A percentile compares a stretch with the other conserved stretches of the same genome.
Evolutionary conservation across 805 yeast genomes (phyloP).

Genomic region (Metschnikowia corniflorae): DNA sequence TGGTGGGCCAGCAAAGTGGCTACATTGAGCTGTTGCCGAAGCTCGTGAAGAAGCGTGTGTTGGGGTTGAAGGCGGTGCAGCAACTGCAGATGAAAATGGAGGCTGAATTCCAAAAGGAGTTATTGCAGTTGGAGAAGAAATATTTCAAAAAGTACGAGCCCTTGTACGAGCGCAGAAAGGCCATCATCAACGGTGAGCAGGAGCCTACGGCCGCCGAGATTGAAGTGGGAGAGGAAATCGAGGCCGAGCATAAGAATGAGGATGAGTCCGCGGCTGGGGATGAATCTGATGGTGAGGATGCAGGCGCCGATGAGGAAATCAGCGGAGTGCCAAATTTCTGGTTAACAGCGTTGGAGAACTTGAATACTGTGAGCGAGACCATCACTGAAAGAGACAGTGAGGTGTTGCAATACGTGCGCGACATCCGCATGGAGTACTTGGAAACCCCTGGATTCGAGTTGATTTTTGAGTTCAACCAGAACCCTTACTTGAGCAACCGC

Average conservation of each 20-base stretch:
- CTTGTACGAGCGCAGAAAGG: slow-evolving; percentile 66
- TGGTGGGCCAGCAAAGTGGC: slow-evolving; percentile 85
- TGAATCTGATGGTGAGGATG: slow-evolving; percentile 42
- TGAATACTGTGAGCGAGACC: slow-evolving; percentile 74
- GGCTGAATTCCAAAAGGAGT: slow-evolving; percentile 85
- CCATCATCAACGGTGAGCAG: slow-evolving; percentile 63
- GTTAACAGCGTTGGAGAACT: slow-evolving; percentile 91
- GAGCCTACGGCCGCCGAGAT: slow-evolving; percentile 82
- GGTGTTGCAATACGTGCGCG: slow-evolving; percentile 63
- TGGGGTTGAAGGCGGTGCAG: slow-evolving; percentile 80
- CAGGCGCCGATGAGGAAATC: slow-evolving; percentile 38
- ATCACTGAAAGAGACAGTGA: slow-evolving; percentile 89
- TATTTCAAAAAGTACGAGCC: slow-evolving; percentile 72
- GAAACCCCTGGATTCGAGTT: slow-evolving; percentile 85
- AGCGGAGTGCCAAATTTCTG: slow-evolving; percentile 92
- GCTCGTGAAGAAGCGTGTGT: slow-evolving; percentile 68
- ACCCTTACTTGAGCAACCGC: slow-evolving; percentile 73
- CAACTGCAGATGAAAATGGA: slow-evolving; percentile 76
- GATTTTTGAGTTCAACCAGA: slow-evolving; percentile 72
- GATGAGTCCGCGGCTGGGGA: slow-evolving; percentile 39
- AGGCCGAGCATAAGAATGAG: slow-evolving; percentile 50
- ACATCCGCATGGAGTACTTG: slow-evolving; percentile 76
- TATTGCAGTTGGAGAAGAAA: slow-evolving; percentile 81
- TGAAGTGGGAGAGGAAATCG: slow-evolving; percentile 69
- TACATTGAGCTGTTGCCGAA: slow-evolving; percentile 76